phyloP scores from a whole-genome alignment of 2,329 filamentous ascomycete species.

The Apiospora hydei region DNA sequence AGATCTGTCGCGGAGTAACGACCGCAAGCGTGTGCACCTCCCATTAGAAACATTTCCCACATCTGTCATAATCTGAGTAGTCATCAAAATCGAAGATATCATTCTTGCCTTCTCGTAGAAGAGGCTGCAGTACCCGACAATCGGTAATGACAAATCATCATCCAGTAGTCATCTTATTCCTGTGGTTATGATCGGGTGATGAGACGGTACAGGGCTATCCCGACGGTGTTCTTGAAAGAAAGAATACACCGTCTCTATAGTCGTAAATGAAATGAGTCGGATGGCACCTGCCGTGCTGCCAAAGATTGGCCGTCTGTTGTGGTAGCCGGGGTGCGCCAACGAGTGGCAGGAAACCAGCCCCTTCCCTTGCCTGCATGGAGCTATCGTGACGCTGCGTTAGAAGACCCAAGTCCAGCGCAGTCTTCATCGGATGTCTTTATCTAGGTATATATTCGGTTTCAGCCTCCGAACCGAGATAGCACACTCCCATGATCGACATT shows the following conservation, averaged over 20 bases:
- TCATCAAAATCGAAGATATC: background rate
- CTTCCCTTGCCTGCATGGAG: background rate
- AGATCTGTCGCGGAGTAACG: background rate
- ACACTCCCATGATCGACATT: background rate
- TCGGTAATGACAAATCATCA: background rate
- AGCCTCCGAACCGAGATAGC: background rate
- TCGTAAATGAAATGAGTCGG: background rate
- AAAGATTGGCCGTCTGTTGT: background rate
- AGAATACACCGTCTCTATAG: background rate
- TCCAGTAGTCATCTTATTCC: background rate
- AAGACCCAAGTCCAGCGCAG: background rate
- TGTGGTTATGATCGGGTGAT: background rate
- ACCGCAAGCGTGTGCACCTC: background rate
- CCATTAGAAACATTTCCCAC: background rate
- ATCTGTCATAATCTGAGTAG: constrained; percentile 9
- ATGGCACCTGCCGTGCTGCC: background rate
- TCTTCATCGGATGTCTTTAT: background rate
- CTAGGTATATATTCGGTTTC: background rate
- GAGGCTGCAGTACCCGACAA: background rate
- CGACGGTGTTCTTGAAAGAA: background rate
- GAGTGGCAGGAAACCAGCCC: background rate
- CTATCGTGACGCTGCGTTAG: background rate
- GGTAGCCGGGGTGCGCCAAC: background rate
- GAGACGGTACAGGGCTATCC: background rate
- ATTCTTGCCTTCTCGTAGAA: background rate